Conservation (phyloP, 805 yeast species). For the Metschnikowia colocasiae region DNA sequence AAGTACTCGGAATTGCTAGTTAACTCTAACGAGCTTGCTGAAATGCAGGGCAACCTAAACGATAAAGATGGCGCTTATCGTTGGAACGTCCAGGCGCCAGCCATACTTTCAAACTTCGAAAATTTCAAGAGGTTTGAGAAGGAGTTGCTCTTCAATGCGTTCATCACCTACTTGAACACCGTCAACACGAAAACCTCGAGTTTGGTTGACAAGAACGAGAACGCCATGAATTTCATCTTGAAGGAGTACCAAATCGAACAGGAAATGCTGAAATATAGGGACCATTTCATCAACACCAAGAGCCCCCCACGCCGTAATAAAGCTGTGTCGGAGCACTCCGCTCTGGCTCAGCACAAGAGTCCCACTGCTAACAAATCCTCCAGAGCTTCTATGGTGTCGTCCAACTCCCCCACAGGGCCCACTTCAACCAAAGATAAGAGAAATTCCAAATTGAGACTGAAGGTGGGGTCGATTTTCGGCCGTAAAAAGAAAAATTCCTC, state of each 20-base stretch:
- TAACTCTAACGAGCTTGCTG: conserved; percentile 42
- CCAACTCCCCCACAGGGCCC: conserved; percentile 15
- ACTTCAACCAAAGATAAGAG: conserved; percentile 28
- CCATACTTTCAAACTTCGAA: conserved; percentile 70
- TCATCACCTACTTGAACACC: conserved; percentile 54
- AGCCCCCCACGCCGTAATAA: conserved; percentile 7
- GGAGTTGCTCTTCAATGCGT: conserved; percentile 56
- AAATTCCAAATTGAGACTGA: conserved; percentile 54
- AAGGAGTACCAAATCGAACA: conserved; percentile 36
- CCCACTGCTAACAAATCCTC: background rate
- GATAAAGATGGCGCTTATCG: conserved; percentile 43
- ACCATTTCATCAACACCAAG: conserved; percentile 26
- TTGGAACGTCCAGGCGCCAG: conserved; percentile 80
- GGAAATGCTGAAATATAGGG: conserved; percentile 38
- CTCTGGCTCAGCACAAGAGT: background rate
- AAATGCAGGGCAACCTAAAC: conserved; percentile 30
- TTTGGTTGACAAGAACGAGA: conserved; percentile 47
- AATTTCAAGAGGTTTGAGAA: conserved; percentile 60
- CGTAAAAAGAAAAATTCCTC: conserved; percentile 48
- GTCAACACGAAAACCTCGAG: conserved; percentile 24
- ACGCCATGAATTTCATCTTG: conserved; percentile 60
- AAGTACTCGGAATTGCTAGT: conserved; percentile 54
- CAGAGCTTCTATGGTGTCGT: conserved; percentile 11
- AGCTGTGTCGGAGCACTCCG: background rate
- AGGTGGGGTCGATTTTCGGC: conserved; percentile 73